phyloP scores from a whole-genome alignment of 768 basidiomycete genomes.

The Boletus sp. region DNA sequence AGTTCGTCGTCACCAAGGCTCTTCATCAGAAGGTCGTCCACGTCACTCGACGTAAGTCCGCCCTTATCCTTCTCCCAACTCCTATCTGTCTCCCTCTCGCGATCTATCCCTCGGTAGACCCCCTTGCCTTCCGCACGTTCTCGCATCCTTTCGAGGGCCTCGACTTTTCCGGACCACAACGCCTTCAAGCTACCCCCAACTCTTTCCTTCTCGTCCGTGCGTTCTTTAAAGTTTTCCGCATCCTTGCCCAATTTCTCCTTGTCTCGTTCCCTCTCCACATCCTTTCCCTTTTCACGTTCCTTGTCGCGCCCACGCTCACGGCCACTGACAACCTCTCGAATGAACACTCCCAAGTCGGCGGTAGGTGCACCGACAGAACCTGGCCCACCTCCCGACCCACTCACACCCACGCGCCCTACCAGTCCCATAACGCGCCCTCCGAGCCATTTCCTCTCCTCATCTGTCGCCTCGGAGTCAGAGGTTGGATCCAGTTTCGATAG shows the following conservation, averaged over 20 bases:
- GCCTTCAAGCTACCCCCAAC: slow-evolving; percentile 32
- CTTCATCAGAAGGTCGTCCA: slow-evolving; percentile 25
- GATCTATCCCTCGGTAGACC: slow-evolving; percentile 14
- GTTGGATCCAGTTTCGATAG: slow-evolving; percentile 52
- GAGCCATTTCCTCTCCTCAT: slow-evolving; percentile 31
- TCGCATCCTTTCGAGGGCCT: slow-evolving; percentile 26
- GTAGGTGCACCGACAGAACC: slow-evolving; percentile 45
- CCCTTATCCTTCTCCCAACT: slow-evolving; percentile 26
- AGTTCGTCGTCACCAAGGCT: slow-evolving; percentile 30
- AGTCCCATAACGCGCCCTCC: slow-evolving; percentile 37
- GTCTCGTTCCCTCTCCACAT: slow-evolving; percentile 31
- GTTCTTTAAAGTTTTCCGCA: slow-evolving; percentile 32
- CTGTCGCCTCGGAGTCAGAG: slow-evolving; percentile 31
- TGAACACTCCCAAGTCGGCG: slow-evolving; percentile 51
- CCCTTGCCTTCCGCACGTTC: slow-evolving; percentile 26
- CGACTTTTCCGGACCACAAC: slow-evolving; percentile 34
- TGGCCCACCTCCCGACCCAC: slow-evolving; percentile 34
- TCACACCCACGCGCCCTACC: slow-evolving; percentile 35
- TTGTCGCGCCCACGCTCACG: slow-evolving; percentile 28
- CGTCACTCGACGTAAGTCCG: slow-evolving; percentile 29
- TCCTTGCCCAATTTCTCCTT: slow-evolving; percentile 37
- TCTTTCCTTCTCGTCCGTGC: slow-evolving; percentile 33
- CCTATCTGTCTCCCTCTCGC: slow-evolving; percentile 27
- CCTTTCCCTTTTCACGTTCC: slow-evolving; percentile 36
- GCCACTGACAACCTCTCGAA: slow-evolving; percentile 39